These are phyloP conservation scores for Pseudogymnoascus sp. DNA, from an alignment of 2,329 filamentous ascomycete species.

Conservation along the genomic window DNA sequence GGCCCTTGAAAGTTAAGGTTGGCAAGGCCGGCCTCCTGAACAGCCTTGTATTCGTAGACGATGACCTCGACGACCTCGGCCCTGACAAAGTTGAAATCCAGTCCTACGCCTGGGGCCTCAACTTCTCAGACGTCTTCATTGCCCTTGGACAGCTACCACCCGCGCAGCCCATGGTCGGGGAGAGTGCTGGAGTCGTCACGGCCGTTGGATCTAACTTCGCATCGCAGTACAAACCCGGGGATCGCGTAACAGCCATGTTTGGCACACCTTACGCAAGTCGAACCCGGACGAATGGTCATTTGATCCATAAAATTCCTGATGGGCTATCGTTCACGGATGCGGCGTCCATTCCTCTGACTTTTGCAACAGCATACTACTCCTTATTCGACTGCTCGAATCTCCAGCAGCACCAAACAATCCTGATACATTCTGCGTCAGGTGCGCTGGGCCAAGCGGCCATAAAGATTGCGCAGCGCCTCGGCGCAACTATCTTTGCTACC, in stretches of 20 bases:
- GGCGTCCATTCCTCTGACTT: constrained; percentile 33
- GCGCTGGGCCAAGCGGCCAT: constrained; percentile 21
- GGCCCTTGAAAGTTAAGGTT: neutral
- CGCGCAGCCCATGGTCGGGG: neutral
- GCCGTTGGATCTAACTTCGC: constrained; percentile 19
- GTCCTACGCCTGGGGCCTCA: constrained; percentile 12
- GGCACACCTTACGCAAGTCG: neutral
- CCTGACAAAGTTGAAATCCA: constrained; percentile 12
- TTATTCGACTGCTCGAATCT: constrained; percentile 34
- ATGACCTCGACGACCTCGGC: neutral
- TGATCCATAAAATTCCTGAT: constrained; percentile 28
- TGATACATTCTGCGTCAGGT: constrained; percentile 19
- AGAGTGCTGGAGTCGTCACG: constrained; percentile 18
- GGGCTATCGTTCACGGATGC: constrained; percentile 30
- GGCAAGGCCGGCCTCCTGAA: neutral
- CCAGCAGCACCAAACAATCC: constrained; percentile 22
- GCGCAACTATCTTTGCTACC: constrained; percentile 34
- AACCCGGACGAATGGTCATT: neutral
- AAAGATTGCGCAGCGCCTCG: constrained; percentile 23
- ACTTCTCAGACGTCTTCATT: constrained; percentile 20
- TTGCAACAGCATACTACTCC: constrained; percentile 36
- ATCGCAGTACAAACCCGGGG: constrained; percentile 18
- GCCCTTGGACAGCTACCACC: constrained; percentile 14
- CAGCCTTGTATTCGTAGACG: neutral
- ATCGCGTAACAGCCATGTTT: constrained; percentile 17